Evolutionary conservation across 148 eudicot genomes (phyloP), one percentile per base, ranked within the genome.

Genomic region (Nepenthes mirabilis): DNA sequence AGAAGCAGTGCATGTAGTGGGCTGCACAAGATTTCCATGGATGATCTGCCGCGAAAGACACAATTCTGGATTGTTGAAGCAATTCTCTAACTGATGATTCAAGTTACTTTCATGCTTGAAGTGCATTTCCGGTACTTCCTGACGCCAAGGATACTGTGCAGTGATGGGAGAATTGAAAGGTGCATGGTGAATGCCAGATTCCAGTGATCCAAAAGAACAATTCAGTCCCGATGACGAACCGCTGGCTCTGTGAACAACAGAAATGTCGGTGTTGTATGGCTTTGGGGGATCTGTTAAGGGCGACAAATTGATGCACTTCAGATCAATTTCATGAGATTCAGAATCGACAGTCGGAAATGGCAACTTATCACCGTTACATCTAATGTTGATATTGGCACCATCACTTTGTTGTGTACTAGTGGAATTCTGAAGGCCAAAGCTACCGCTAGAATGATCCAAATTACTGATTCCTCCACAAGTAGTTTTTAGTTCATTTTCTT

Each of bases 401-500:
- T 79, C 81, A 62, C 52, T 71, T 40, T 70, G 84, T 57, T 68
- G 79, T 43, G 60, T 52, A 48, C 40, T 69, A 33, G 56, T 57
- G 6, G 89, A 65, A 58, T 57, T 79, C 66, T 74, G 83, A 55
- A 78, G 70, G 79, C 74, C 61, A 56, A 68, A 55, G 47, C 68
- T 71, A 68, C 58, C 85, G 47, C 62, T 49, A 33, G 35, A 33
- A 61, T 63, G 43, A 40, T 83, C 94, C 1, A 68, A 36, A 43
- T 74, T 82, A 75, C 72, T 86, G 54, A 70, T 56, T 47, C 68
- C 83, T 54, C 72, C 80, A 56, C 70, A 70, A 43, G 82, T 65
- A 58, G 69, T 71, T 71, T 82, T 85, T 50, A 66, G 56, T 52
- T 79, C 82, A 48, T 78, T 80, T 51, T 79, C 91, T 65, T 82